Conservation (phyloP, 2,329 filamentous ascomycete species). For the Verticillium zaregamsianum region DNA sequence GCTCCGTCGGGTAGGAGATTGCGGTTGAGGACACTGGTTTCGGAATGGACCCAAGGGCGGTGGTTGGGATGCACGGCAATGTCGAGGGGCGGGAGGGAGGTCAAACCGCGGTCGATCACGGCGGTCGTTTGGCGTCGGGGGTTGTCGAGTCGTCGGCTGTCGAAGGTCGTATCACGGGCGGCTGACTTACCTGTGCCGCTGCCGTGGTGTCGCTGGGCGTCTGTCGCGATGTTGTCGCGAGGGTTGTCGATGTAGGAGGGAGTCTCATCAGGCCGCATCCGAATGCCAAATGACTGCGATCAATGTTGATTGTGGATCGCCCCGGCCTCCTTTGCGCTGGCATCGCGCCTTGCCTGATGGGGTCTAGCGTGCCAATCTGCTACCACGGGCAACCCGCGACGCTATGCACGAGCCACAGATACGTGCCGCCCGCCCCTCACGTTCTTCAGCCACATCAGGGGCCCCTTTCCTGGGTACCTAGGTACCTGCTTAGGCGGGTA, state of each 20-base stretch:
- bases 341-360: constrained; percentile 5
- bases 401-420: neutral
- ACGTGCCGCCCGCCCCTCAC: neutral
- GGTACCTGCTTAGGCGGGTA: neutral
- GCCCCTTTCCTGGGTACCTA: no score
- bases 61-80: neutral
- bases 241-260: constrained; percentile 9
- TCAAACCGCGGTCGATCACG: neutral
- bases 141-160: constrained; percentile 5
- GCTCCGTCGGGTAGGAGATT: neutral
- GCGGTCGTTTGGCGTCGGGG: constrained; percentile 2
- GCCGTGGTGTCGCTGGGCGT: neutral
- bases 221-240: constrained; percentile 7
- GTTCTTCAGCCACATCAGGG: neutral
- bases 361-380: constrained; percentile 3
- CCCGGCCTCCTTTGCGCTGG: constrained; percentile 13
- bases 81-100: neutral
- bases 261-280: neutral
- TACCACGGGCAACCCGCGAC: constrained; percentile 13
- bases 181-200: neutral
- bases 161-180: constrained; percentile 1
- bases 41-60: neutral
- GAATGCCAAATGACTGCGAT: constrained; percentile 5
- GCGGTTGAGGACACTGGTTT: neutral
- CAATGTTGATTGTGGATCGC: constrained; percentile 16